A percentile compares a stretch with the other conserved stretches of the same genome.
Conservation (phyloP, 305 asterid species). For the Solanum hybrid region DNA sequence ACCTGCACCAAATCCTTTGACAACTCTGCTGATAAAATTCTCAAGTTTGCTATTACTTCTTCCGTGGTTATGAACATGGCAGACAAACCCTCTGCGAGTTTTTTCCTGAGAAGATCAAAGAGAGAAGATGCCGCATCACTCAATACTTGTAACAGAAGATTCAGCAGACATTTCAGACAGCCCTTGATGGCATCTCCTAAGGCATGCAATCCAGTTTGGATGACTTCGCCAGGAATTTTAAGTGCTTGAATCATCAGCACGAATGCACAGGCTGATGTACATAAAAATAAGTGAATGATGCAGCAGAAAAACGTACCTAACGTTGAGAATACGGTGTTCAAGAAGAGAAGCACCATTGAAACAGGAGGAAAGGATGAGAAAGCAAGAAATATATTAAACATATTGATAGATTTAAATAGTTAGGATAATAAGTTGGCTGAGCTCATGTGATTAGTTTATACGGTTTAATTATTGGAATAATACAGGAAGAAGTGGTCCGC, state of each 20-base stretch:
- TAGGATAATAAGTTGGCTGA: constrained; percentile 19
- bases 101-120: constrained; percentile 30
- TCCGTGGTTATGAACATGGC: constrained; percentile 16
- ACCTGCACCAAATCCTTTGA: constrained; percentile 31
- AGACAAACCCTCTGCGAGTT: constrained; percentile 14
- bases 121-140: constrained; percentile 19
- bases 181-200: constrained; percentile 13
- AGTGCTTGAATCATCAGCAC: constrained; percentile 36
- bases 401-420: background rate
- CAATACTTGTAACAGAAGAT: constrained; percentile 13
- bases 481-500: constrained; percentile 26
- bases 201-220: constrained; percentile 30
- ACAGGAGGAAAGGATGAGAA: background rate
- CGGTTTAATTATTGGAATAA: constrained; percentile 8
- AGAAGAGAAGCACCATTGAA: constrained; percentile 40
- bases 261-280: constrained; percentile 22
- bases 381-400: constrained; percentile 1
- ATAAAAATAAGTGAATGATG: constrained; percentile 30
- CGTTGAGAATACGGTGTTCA: constrained; percentile 31
- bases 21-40: constrained; percentile 22
- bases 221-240: constrained; percentile 31
- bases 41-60: constrained; percentile 29
- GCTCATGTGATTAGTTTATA: background rate
- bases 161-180: constrained; percentile 25
- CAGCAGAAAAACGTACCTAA: constrained; percentile 18